Evolutionary conservation across 2,329 filamentous ascomycete species (phyloP).

Genomic region (Epichloe gansuensis): DNA sequence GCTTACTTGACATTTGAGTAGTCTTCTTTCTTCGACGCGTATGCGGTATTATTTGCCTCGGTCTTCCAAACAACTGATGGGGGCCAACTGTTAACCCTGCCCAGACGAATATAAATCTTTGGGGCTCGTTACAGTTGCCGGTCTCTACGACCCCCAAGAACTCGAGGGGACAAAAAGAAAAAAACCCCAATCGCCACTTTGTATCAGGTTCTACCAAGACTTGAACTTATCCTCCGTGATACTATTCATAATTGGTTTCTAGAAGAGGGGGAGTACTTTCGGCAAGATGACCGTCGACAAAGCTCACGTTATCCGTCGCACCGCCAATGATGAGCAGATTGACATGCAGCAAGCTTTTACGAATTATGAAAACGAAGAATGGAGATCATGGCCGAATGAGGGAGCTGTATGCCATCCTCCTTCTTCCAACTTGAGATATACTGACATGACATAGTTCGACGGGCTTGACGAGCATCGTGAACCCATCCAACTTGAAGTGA

Average conservation of each 20-base stretch:
- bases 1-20: not conserved
- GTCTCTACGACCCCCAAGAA: not conserved
- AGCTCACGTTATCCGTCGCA: slow-evolving; percentile 15
- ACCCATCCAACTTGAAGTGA: slow-evolving; percentile 49
- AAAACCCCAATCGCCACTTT: not conserved
- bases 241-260: too few relatives aligned
- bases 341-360: slow-evolving; percentile 13
- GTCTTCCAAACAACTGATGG: not conserved
- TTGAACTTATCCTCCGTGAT: too few relatives aligned
- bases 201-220: not conserved
- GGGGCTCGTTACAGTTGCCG: not conserved
- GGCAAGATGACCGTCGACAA: slow-evolving; percentile 11
- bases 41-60: not conserved
- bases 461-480: slow-evolving; percentile 51
- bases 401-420: slow-evolving; percentile 24
- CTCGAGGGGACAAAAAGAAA: not conserved
- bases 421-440: not conserved
- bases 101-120: not conserved
- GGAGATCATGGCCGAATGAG: slow-evolving; percentile 34
- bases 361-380: slow-evolving; percentile 20
- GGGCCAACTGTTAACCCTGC: not conserved
- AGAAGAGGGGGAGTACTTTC: too few relatives aligned
- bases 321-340: slow-evolving; percentile 14
- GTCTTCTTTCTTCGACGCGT: not conserved
- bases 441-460: slow-evolving; percentile 43